A percentile compares a stretch with the other conserved stretches of the same genome.
Evolutionary conservation across 768 basidiomycete species (phyloP).

Genomic region (Mycena pura): DNA sequence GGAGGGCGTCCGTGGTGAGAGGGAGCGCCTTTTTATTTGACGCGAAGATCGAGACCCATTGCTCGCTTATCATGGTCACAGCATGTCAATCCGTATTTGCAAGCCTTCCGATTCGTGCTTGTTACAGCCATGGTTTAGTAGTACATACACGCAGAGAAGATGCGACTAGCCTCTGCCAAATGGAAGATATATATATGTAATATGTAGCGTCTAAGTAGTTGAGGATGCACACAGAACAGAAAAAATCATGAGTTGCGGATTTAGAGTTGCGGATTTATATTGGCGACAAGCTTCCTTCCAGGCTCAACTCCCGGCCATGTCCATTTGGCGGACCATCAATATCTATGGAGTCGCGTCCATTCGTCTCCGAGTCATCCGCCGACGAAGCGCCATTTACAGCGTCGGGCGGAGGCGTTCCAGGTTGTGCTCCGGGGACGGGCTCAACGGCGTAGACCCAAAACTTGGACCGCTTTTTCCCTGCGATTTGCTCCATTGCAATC

Average conservation of each 20-base stretch:
- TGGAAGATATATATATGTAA: slow-evolving; percentile 30
- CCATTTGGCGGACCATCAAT: slow-evolving; percentile 26
- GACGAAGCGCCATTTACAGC: slow-evolving; percentile 32
- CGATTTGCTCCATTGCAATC: slow-evolving; percentile 74
- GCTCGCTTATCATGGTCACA: background rate
- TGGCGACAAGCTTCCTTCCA: slow-evolving; percentile 53
- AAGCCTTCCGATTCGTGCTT: background rate
- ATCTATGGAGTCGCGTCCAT: slow-evolving; percentile 16
- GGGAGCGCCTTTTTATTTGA: slow-evolving; percentile 13
- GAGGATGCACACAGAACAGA: no score
- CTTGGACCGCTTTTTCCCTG: slow-evolving; percentile 85
- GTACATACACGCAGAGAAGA: no score
- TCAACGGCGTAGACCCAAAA: slow-evolving; percentile 92
- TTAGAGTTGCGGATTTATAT: slow-evolving; percentile 40
- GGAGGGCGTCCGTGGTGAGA: background rate
- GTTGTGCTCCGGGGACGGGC: slow-evolving; percentile 52
- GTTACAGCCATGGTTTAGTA: no score
- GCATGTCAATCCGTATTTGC: no score
- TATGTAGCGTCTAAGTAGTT: slow-evolving; percentile 28
- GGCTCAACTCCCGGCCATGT: slow-evolving; percentile 32
- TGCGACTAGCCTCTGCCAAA: no score
- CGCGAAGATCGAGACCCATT: slow-evolving; percentile 15
- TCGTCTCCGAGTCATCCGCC: slow-evolving; percentile 4
- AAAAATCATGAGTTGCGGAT: no score
- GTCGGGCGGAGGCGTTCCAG: slow-evolving; percentile 17